These are phyloP conservation scores for Blastobotrys capitulatus DNA, from an alignment of 1,139 yeast genomes.

Conservation along the genomic window DNA sequence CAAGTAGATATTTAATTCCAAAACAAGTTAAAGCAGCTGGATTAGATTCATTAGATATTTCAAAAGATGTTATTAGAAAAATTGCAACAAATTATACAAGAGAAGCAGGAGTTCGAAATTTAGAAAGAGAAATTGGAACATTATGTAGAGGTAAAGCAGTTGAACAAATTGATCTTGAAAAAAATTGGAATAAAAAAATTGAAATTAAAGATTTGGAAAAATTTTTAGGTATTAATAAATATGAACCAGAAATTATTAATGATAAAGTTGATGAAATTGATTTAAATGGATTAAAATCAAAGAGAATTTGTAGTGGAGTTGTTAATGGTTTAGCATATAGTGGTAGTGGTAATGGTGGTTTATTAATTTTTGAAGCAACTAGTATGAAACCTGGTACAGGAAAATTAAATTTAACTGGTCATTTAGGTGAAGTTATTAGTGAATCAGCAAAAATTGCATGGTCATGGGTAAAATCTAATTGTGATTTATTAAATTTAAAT, in stretches of 20 bases:
- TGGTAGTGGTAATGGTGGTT: slow-evolving; percentile 84
- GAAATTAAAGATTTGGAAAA: slow-evolving; percentile 36
- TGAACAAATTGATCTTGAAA: slow-evolving; percentile 40
- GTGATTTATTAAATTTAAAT: slow-evolving; percentile 36
- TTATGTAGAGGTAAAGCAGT: slow-evolving; percentile 80
- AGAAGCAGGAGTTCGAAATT: slow-evolving; percentile 81
- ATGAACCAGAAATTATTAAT: slow-evolving; percentile 34
- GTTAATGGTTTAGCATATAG: slow-evolving; percentile 91
- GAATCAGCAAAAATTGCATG: slow-evolving; percentile 81
- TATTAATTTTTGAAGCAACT: slow-evolving; percentile 73
- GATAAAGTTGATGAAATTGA: slow-evolving; percentile 32
- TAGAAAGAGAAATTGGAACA: slow-evolving; percentile 68
- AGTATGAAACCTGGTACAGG: slow-evolving; percentile 50
- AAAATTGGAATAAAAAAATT: slow-evolving; percentile 16
- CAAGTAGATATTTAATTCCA: slow-evolving; percentile 66
- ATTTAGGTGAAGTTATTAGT: slow-evolving; percentile 74
- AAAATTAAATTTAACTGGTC: slow-evolving; percentile 68
- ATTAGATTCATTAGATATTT: slow-evolving; percentile 41
- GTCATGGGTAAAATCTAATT: slow-evolving; percentile 63
- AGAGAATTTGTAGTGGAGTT: slow-evolving; percentile 53
- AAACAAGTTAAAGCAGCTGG: slow-evolving; percentile 73
- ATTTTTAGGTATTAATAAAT: slow-evolving; percentile 43
- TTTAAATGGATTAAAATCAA: slow-evolving; percentile 25
- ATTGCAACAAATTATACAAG: slow-evolving; percentile 70
- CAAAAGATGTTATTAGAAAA: slow-evolving; percentile 50